phyloP scores from a whole-genome alignment of 306 rosid species.

The Castanea sativa region DNA sequence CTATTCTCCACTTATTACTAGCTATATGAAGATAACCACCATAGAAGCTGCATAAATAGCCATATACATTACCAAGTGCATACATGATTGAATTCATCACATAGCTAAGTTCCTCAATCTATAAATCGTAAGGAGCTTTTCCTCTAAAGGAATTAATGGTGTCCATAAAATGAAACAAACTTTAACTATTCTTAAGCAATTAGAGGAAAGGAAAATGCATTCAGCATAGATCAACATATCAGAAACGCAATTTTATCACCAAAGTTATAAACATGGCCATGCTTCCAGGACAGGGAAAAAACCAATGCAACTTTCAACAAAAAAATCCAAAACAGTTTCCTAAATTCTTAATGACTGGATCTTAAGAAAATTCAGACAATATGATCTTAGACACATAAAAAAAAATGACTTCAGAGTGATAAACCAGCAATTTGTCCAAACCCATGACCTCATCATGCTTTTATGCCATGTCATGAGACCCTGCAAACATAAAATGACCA shows the following conservation, averaged over 20 bases:
- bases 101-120: too few species aligned
- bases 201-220: not conserved
- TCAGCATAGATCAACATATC: not conserved
- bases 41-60: not conserved
- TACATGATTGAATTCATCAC: not conserved
- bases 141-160: not conserved
- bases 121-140: not conserved
- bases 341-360: not conserved
- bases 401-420: not conserved
- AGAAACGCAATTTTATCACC: too few species aligned
- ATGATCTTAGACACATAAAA: conserved; percentile 3
- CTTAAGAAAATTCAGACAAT: not conserved
- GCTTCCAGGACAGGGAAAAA: not conserved
- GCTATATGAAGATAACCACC: not conserved
- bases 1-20: not conserved
- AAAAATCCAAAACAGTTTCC: not conserved
- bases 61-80: not conserved
- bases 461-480: not conserved
- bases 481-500: conserved; percentile 10
- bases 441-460: not conserved
- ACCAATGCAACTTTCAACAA: not conserved
- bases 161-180: not conserved
- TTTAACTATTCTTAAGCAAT: too few species aligned
- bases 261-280: not conserved
- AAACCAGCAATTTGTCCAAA: conserved; percentile 3